A percentile compares a stretch with the other conserved stretches of the same genome.
Evolutionary conservation across 148 eudicot species (phyloP).

Genomic region (Chenopodium formosanum): DNA sequence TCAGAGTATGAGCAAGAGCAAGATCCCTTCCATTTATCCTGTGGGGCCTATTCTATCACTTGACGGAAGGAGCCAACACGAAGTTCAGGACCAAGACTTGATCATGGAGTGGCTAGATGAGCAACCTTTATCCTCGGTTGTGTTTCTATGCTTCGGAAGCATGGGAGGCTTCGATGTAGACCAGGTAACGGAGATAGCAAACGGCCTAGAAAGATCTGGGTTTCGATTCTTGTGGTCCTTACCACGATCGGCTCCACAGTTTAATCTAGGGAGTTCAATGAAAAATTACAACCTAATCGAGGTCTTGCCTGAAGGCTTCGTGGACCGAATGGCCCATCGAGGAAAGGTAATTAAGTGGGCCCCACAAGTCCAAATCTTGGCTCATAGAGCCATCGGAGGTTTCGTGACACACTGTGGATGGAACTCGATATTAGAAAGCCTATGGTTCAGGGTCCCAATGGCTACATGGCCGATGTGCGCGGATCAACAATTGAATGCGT

Average conservation of each 20-base stretch:
- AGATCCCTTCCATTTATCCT: too few relatives aligned
- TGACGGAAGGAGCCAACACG: background rate
- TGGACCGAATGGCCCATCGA: constrained; percentile 26
- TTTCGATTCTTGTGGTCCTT: constrained; percentile 44
- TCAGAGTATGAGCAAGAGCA: too few relatives aligned
- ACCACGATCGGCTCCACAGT: constrained; percentile 15
- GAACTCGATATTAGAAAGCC: constrained; percentile 50
- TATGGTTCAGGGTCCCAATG: constrained; percentile 45
- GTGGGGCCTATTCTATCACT: constrained; percentile 42
- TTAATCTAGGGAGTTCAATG: constrained; percentile 2
- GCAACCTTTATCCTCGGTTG: constrained; percentile 32
- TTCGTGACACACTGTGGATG: constrained; percentile 59
- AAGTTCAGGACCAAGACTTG: background rate
- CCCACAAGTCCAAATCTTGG: constrained; percentile 38
- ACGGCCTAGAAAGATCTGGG: constrained; percentile 42
- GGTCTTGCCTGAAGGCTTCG: constrained; percentile 40
- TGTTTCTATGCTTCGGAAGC: constrained; percentile 49
- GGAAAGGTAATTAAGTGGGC: constrained; percentile 47
- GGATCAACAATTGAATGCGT: constrained; percentile 54
- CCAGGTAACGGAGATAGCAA: constrained; percentile 53
- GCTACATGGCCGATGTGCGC: constrained; percentile 49
- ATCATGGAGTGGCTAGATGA: constrained; percentile 47
- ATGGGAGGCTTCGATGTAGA: constrained; percentile 38
- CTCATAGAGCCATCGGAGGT: constrained; percentile 39
- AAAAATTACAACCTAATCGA: constrained; percentile 19